Evolutionary conservation across 306 rosid genomes (phyloP).

Genomic region (Cucumis melo): DNA sequence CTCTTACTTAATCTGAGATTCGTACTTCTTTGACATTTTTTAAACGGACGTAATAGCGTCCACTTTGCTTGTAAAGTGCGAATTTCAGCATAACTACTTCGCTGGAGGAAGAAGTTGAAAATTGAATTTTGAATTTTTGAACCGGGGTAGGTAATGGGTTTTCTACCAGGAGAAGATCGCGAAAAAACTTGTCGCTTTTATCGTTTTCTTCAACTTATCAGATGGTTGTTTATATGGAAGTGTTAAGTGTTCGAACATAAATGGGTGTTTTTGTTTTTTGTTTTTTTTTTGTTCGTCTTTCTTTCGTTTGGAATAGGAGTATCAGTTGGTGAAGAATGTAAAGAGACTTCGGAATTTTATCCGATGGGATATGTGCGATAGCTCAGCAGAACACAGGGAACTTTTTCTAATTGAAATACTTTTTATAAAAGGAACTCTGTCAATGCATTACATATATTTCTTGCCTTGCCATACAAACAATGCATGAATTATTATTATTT

Average conservation of each 20-base stretch:
- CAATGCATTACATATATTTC: not conserved
- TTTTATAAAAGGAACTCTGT: not conserved
- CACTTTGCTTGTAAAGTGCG: not conserved
- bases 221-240: not conserved
- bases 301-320: not conserved
- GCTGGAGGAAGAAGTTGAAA: not conserved
- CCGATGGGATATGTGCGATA: not conserved
- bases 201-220: not conserved
- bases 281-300: not conserved
- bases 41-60: not conserved
- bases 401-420: not conserved
- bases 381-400: not conserved
- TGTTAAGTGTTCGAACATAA: not conserved
- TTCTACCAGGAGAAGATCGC: not conserved
- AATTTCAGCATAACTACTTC: not conserved
- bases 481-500: too few species aligned
- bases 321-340: not conserved
- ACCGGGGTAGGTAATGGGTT: not conserved
- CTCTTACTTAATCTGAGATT: not conserved
- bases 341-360: not conserved
- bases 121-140: not conserved
- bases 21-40: not conserved
- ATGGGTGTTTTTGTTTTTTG: not conserved
- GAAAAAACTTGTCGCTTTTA: not conserved
- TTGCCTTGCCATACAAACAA: not conserved